phyloP scores from a whole-genome alignment of 2,329 filamentous ascomycete genomes.

The Fusarium clavum region DNA sequence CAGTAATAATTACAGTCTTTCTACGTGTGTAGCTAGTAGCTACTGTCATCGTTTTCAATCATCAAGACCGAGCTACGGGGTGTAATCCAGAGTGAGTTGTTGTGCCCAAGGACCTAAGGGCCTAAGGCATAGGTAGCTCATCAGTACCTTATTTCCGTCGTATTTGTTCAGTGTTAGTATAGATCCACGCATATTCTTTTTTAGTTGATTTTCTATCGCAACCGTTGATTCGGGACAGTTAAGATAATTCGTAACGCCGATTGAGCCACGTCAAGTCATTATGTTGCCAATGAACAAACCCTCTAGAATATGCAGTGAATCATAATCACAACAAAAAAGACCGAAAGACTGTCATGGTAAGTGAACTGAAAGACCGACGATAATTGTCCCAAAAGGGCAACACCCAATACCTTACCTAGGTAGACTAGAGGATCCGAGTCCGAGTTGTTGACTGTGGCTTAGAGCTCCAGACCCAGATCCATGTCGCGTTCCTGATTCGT shows the following conservation, averaged over 20 bases:
- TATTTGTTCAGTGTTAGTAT: neutral
- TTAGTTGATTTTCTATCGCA: neutral
- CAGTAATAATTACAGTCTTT: neutral
- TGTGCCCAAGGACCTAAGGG: neutral
- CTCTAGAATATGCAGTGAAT: neutral
- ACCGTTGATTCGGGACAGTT: neutral
- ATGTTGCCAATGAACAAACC: neutral
- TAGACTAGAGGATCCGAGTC: neutral
- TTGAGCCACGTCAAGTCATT: neutral
- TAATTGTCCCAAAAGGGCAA: constrained; percentile 6
- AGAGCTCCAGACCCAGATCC: neutral
- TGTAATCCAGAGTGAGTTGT: neutral
- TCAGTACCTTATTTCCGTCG: constrained; percentile 21
- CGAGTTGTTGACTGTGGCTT: constrained; percentile 12
- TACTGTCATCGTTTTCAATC: neutral
- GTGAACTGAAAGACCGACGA: neutral
- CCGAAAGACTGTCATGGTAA: neutral
- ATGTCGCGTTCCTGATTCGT: constrained; percentile 23
- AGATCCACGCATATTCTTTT: neutral
- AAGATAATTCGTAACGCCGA: neutral
- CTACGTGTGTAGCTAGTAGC: neutral
- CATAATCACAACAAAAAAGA: neutral
- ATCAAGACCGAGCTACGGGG: neutral
- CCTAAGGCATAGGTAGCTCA: neutral
- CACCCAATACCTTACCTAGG: too few relatives aligned